These are phyloP conservation scores for Fusarium coffeatum DNA, from an alignment of 2,329 filamentous ascomycete species.

Conservation along the genomic window DNA sequence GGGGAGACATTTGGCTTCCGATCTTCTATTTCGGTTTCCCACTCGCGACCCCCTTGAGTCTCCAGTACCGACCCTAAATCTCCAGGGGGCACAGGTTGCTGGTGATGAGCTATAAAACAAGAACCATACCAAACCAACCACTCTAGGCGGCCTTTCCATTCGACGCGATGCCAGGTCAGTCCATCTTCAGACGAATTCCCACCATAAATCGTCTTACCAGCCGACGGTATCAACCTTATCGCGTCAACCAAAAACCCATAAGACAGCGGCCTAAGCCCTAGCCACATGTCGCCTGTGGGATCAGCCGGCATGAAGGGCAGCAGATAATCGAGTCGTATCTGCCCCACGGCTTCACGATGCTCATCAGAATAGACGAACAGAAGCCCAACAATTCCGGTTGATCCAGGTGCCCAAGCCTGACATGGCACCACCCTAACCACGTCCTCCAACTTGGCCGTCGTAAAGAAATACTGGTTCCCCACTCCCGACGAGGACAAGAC, in stretches of 20 bases:
- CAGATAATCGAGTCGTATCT: constrained; percentile 17
- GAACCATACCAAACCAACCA: constrained; percentile 10
- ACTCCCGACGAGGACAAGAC: neutral
- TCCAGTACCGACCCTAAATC: neutral
- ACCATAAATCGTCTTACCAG: neutral
- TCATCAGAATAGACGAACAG: constrained; percentile 14
- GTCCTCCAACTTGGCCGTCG: constrained; percentile 1
- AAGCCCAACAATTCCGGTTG: constrained; percentile 18
- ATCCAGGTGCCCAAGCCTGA: constrained; percentile 8
- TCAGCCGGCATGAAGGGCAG: neutral
- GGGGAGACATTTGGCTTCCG: neutral
- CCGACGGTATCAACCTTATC: constrained; percentile 13
- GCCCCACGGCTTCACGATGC: constrained; percentile 17
- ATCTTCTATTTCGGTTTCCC: neutral
- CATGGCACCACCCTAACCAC: neutral
- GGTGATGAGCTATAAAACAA: neutral
- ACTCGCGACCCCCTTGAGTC: neutral
- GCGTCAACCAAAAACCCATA: neutral
- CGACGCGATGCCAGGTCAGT: neutral
- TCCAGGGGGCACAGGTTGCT: neutral
- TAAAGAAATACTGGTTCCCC: neutral
- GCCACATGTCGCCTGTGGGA: constrained; percentile 14
- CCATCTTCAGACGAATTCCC: neutral
- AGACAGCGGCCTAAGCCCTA: neutral
- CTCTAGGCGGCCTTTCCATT: constrained; percentile 9